Conservation (phyloP, 768 basidiomycete genomes). For the Kwoniella pini region DNA sequence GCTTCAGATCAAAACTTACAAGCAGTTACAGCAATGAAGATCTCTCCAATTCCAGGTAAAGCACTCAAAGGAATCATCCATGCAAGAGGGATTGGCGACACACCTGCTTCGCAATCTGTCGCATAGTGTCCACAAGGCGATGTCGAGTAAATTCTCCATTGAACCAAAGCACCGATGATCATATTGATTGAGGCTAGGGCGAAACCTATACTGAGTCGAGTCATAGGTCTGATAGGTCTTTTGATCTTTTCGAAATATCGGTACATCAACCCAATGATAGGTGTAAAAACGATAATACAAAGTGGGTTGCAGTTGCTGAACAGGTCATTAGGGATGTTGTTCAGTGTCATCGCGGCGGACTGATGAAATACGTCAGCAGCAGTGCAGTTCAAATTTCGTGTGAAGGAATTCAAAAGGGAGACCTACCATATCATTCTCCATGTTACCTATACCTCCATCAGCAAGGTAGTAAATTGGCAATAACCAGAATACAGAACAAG, state of each 20-base stretch:
- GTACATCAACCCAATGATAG: conserved; percentile 45
- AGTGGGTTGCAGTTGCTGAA: conserved; percentile 50
- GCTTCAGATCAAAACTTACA: conserved; percentile 15
- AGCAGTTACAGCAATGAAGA: conserved; percentile 44
- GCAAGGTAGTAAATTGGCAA: conserved; percentile 51
- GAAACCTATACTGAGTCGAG: conserved; percentile 21
- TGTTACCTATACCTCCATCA: conserved; percentile 48
- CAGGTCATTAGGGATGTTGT: conserved; percentile 50
- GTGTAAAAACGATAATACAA: conserved; percentile 38
- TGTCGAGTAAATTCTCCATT: conserved; percentile 48
- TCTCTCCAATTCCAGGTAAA: conserved; percentile 46
- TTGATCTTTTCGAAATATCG: conserved; percentile 22
- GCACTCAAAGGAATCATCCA: conserved; percentile 45
- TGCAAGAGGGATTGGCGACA: conserved; percentile 38
- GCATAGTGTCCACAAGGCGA: conserved; percentile 50
- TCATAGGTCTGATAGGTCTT: conserved; percentile 23
- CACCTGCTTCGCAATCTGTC: conserved; percentile 31
- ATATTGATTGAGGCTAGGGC: conserved; percentile 30
- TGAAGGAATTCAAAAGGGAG: conserved; percentile 10
- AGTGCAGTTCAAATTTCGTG: conserved; percentile 17
- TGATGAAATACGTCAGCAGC: not conserved
- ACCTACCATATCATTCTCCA: conserved; percentile 43
- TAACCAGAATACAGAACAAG: conserved; percentile 48
- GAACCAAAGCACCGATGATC: conserved; percentile 49
- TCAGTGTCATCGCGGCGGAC: conserved; percentile 41